These are phyloP conservation scores for Phytophthora lateralis DNA, from an alignment of 352 stramenopile species.

Conservation along the genomic window DNA sequence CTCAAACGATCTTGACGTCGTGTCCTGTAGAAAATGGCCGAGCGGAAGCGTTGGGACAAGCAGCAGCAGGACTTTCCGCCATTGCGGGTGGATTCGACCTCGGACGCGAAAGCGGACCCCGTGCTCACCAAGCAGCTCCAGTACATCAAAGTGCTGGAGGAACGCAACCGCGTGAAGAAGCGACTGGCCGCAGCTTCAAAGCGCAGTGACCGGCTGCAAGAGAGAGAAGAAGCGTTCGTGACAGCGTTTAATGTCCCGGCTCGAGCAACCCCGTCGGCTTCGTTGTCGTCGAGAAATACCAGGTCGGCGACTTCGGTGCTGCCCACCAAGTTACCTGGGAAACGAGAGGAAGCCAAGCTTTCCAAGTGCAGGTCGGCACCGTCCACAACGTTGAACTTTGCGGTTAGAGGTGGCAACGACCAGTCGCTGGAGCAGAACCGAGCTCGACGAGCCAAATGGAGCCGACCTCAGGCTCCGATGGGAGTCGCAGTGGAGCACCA, in stretches of 20 bases:
- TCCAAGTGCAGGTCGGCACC: constrained; percentile 51
- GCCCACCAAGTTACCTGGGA: constrained; percentile 32
- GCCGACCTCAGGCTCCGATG: constrained; percentile 49
- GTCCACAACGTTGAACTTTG: constrained; percentile 42
- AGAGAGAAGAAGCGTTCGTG: constrained; percentile 77
- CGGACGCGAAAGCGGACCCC: constrained; percentile 40
- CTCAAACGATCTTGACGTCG: constrained; percentile 1
- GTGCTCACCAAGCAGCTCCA: constrained; percentile 79
- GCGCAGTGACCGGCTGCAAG: constrained; percentile 55
- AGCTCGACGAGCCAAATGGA: constrained; percentile 60
- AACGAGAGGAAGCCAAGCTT: constrained; percentile 23
- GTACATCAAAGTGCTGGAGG: constrained; percentile 87
- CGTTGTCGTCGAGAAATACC: constrained; percentile 39
- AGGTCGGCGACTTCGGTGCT: constrained; percentile 52
- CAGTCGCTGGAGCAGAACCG: constrained; percentile 10
- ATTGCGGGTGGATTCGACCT: background rate
- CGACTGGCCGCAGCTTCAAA: constrained; percentile 68
- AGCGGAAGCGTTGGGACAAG: constrained; percentile 58
- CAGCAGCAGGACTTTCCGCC: constrained; percentile 42
- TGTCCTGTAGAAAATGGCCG: constrained; percentile 28
- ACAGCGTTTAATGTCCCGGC: constrained; percentile 79
- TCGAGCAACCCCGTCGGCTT: constrained; percentile 10
- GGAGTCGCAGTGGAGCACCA: constrained; percentile 42
- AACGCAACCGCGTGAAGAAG: constrained; percentile 85
- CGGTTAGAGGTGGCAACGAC: constrained; percentile 9